Percentiles rank a stretch among this genome's conserved stretches.
phyloP scores from a whole-genome alignment of 495 filamentous ascomycete species.

The Penicillium cosmopolitanum region DNA sequence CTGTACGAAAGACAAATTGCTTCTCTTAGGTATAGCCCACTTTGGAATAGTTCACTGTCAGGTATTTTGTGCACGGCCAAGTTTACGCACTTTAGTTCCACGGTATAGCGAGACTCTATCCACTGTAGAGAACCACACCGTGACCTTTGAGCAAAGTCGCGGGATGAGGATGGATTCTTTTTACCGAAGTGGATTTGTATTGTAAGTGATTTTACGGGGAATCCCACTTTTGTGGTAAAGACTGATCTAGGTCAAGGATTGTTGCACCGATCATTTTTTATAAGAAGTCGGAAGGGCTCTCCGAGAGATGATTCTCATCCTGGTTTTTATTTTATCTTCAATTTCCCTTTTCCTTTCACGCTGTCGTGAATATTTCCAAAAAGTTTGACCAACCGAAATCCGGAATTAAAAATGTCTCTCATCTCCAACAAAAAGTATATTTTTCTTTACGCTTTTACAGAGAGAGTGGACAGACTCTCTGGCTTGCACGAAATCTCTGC shows the following conservation, averaged over 20 bases:
- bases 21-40: neutral
- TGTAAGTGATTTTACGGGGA: slow-evolving; percentile 1
- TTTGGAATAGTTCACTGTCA: neutral
- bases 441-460: slow-evolving; percentile 7
- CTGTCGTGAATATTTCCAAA: neutral
- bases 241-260: neutral
- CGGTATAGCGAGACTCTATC: neutral
- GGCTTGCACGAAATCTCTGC: neutral
- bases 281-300: neutral
- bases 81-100: neutral
- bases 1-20: neutral
- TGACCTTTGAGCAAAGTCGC: neutral
- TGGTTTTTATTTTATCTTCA: neutral
- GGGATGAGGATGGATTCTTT: neutral
- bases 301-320: neutral
- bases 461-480: slow-evolving; percentile 4
- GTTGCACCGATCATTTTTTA: neutral
- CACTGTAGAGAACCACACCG: neutral
- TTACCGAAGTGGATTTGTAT: slow-evolving; percentile 10
- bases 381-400: neutral
- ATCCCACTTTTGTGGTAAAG: slow-evolving; percentile 9
- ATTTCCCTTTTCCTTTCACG: neutral
- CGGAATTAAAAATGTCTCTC: slow-evolving; percentile 1
- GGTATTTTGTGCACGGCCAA: neutral
- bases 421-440: slow-evolving; percentile 5